Percentiles rank a stretch among this genome's conserved stretches.
Conservation (phyloP, 164 flowering plant species). For the Hamamelis virginiana region DNA sequence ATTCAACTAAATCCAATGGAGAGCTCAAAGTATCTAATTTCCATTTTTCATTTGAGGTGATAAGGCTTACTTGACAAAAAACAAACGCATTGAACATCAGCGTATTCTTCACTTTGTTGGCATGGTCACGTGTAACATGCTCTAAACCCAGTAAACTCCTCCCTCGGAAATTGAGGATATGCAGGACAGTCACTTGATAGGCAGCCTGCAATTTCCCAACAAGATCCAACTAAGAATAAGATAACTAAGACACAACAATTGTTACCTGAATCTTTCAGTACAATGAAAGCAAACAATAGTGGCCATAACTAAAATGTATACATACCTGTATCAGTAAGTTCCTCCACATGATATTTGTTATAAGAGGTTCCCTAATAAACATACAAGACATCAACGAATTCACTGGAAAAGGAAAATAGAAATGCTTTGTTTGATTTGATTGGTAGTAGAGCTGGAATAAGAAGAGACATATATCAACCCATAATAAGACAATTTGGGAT, state of each 20-base stretch:
- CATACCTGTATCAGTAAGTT: constrained; percentile 81
- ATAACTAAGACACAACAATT: not conserved
- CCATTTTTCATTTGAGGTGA: not conserved
- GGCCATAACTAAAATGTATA: not conserved
- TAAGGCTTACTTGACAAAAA: constrained; percentile 76
- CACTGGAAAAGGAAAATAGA: not conserved
- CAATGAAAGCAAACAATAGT: not conserved
- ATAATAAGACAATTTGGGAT: too few species aligned
- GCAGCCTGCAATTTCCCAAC: constrained; percentile 56
- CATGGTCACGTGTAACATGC: constrained; percentile 27
- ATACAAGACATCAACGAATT: not conserved
- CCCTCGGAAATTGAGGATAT: constrained; percentile 72
- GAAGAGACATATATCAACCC: too few species aligned
- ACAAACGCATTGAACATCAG: constrained; percentile 91
- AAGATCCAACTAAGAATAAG: constrained; percentile 1
- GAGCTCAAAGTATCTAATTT: not conserved
- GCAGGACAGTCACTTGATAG: constrained; percentile 88
- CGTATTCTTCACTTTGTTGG: constrained; percentile 70
- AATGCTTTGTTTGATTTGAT: not conserved
- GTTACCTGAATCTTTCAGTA: too few species aligned
- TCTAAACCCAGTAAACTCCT: constrained; percentile 41
- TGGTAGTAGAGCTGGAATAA: not conserved
- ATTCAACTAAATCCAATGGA: too few species aligned
- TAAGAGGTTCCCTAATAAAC: constrained; percentile 76
- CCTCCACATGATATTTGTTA: constrained; percentile 98